Evolutionary conservation across 2,329 filamentous ascomycete species (phyloP), one percentile per base, ranked within the genome.

Genomic region (Colletotrichum chrysophilum): DNA sequence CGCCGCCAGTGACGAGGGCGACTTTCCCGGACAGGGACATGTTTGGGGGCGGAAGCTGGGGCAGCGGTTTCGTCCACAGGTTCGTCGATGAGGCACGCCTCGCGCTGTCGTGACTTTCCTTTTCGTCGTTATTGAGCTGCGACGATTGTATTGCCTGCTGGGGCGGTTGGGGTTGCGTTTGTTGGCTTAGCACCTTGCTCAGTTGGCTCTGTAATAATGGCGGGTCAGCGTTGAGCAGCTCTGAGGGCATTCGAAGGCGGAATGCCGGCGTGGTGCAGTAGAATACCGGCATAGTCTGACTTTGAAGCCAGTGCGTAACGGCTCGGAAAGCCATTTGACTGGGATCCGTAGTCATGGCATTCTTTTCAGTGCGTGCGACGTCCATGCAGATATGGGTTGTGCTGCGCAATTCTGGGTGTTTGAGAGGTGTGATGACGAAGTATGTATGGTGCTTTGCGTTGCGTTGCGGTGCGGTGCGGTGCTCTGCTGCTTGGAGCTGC

Each of bases 1-100:
- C 86, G 85, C 77, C 78, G 18, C 84, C 84, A 14, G 77, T 77
- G 64, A 78, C 75, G 70, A 78, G 69, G 65, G 76, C 77, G 38
- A 77, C 75, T 56, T 78, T 78, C 64, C 77, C 77, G 34, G 71
- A 71, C 66, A 78, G 55, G 43, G 67, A 70, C 68, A 78, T 76
- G 61, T 78, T 71, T 18, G 77, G 73, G 9, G 72, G 75, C 26
- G 76, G 76, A 7, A 78, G 68, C 68, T 77, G 76, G 38, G 76
- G 76, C 26, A 78, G 69, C 43, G 76, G 76, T 62, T 77, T 78
- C n/a, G 75, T 77, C 75, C 75, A 78, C 38, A 75, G 62, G 28
- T 73, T 72, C 24, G 76, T 66, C 16, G 76, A 77, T 32, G 76
- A 71, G 38, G 73, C 69, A 65, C 74, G 70, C 64, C 74, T 67